phyloP scores from a whole-genome alignment of 352 stramenopile genomes.

The Globisporangium spiculum region DNA sequence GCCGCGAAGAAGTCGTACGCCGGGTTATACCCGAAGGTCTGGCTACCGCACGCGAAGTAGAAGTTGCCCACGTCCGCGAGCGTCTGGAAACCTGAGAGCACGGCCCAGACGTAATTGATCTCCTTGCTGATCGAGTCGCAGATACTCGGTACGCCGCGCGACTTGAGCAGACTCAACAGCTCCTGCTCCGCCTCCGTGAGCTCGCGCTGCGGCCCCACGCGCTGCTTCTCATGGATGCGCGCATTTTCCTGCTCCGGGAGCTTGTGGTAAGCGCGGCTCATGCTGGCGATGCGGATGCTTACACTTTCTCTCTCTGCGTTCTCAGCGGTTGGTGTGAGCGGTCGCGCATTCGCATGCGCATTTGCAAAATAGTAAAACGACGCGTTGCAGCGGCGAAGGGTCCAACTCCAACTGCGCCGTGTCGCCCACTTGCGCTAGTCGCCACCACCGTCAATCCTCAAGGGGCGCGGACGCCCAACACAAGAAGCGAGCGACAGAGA shows the following conservation, averaged over 20 bases:
- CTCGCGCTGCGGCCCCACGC: slow-evolving; percentile 16
- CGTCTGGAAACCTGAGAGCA: slow-evolving; percentile 65
- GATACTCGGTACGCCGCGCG: slow-evolving; percentile 56
- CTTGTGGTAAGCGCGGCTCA: slow-evolving; percentile 30
- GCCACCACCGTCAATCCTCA: slow-evolving; percentile 6
- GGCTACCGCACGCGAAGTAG: slow-evolving; percentile 70
- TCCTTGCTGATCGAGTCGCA: slow-evolving; percentile 70
- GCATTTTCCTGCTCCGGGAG: slow-evolving; percentile 15
- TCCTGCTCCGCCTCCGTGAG: slow-evolving; percentile 65
- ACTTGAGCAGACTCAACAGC: slow-evolving; percentile 58
- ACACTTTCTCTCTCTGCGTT: neutral
- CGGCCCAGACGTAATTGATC: slow-evolving; percentile 77
- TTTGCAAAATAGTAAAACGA: neutral
- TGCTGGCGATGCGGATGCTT: neutral
- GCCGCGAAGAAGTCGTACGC: slow-evolving; percentile 61
- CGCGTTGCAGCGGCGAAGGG: neutral
- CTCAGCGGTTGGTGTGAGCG: neutral
- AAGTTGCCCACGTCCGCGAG: slow-evolving; percentile 67
- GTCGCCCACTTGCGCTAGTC: slow-evolving; percentile 14
- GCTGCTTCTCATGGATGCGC: slow-evolving; percentile 3
- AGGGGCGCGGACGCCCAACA: neutral
- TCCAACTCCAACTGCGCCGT: neutral
- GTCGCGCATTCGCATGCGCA: neutral
- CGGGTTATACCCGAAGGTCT: slow-evolving; percentile 67
- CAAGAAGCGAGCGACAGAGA: neutral